Evolutionary conservation across 2,329 filamentous ascomycete species (phyloP), one percentile per base, ranked within the genome.

Genomic region (Cladophialophora exuberans): DNA sequence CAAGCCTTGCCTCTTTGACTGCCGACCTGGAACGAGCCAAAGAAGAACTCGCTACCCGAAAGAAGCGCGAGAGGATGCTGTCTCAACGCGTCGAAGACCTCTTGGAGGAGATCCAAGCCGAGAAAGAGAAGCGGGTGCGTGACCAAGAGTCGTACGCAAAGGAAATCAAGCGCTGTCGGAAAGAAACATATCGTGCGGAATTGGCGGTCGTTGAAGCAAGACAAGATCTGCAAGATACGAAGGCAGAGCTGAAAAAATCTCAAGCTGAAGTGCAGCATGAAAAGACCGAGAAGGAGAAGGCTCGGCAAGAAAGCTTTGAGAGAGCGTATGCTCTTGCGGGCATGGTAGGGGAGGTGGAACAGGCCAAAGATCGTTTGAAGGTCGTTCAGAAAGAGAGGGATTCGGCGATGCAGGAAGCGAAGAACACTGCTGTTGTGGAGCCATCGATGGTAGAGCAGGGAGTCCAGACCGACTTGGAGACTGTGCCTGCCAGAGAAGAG

Each of bases 101-200:
- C 44, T 61, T 83, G 66, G 81, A 81, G 62, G 80, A 83, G 62
- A 67, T 80, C 30, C 73, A 78, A 28, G 70, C 72, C 9, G 70
- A 75, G 11, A 82, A 82, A 64, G 76, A 79, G 60, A 73, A 79
- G 31, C 74, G 80, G 56, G 68, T 67, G 10, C 73, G 77, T 51
- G 74, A 78, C 60, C 68, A 76, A 58, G 63, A 70, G 2, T 66
- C 82, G 5, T 83, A 81, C 59, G 79, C 83, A 60, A 83, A 83
- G 59, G 81, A 84, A 63, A 73, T 83, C 26, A 72, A 79, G 39
- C 76, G 77, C 47, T 73, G 78, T 35, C 72, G 79, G 15, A 84
- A 83, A 65, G 81, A 83, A 62, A 79, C 80, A 1, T 83, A 83
- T 64, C 81, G 80, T 46, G 77, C 79, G 5, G 78, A 79, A 5